These are phyloP conservation scores for Xerophyta viscosa DNA, from an alignment of 106 monocot genomes.

Conservation along the genomic window DNA sequence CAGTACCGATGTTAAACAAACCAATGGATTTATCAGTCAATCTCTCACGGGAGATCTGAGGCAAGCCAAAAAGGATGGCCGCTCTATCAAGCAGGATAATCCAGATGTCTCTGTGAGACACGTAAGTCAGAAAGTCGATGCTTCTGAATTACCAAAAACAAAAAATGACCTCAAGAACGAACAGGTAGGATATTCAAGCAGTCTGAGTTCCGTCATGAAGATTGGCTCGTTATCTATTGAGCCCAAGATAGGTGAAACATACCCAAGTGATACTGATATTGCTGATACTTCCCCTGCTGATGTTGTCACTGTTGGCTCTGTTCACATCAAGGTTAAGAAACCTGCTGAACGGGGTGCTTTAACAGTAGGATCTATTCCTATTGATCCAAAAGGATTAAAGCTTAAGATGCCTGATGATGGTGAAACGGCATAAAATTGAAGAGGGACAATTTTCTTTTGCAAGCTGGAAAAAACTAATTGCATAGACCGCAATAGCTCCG, in stretches of 20 bases:
- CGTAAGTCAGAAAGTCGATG: neutral
- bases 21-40: neutral
- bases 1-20: slow-evolving; percentile 5
- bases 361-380: slow-evolving; percentile 13
- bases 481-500: too few species aligned
- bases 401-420: slow-evolving; percentile 1
- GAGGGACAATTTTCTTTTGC: neutral
- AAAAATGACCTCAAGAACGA: neutral
- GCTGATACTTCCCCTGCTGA: neutral
- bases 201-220: slow-evolving; percentile 10
- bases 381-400: slow-evolving; percentile 6
- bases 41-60: neutral
- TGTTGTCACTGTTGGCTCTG: slow-evolving; percentile 51
- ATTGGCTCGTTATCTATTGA: slow-evolving; percentile 23
- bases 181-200: neutral
- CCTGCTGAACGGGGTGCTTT: slow-evolving; percentile 14
- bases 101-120: neutral
- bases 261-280: neutral
- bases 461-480: neutral
- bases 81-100: neutral
- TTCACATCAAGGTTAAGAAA: slow-evolving; percentile 51
- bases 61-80: too few species aligned
- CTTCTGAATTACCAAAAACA: neutral
- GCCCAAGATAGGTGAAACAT: neutral
- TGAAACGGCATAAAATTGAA: neutral